Conservation (phyloP, 331 rosid species). For the Acacia concinna region DNA sequence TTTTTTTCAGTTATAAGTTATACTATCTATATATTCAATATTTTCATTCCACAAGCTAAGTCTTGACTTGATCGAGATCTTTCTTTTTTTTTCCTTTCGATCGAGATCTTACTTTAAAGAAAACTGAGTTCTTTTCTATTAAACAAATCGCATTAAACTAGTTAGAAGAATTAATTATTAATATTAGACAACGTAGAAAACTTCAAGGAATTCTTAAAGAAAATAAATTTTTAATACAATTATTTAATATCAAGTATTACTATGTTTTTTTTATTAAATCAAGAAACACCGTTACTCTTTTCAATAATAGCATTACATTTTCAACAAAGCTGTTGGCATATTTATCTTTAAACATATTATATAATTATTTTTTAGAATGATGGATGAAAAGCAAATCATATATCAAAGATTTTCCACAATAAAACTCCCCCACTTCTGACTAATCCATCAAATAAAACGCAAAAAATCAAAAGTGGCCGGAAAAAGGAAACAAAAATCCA, state of each 20-base stretch:
- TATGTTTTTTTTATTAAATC: no score
- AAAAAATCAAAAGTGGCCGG: background rate
- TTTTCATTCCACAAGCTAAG: background rate
- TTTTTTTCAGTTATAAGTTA: background rate
- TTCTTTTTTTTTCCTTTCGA: no score
- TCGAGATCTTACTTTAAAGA: background rate
- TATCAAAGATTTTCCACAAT: background rate
- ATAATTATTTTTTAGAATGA: background rate
- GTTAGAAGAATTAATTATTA: background rate
- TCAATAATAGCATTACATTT: background rate
- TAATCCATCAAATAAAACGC: background rate
- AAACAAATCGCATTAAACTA: background rate
- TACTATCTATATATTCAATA: background rate
- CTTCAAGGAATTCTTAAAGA: background rate
- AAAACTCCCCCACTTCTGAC: slow-evolving; percentile 22
- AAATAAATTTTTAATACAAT: no score
- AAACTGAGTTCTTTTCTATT: background rate
- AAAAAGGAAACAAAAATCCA: background rate
- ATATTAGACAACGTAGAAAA: no score
- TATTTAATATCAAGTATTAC: no score
- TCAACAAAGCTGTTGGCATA: background rate
- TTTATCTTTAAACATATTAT: background rate
- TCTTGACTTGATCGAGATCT: background rate
- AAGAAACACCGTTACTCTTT: background rate
- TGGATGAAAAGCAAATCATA: background rate